Percentiles rank a stretch among this genome's conserved stretches.
Conservation (phyloP, 139 green algal genomes). For the Chlorella vulgaris region DNA sequence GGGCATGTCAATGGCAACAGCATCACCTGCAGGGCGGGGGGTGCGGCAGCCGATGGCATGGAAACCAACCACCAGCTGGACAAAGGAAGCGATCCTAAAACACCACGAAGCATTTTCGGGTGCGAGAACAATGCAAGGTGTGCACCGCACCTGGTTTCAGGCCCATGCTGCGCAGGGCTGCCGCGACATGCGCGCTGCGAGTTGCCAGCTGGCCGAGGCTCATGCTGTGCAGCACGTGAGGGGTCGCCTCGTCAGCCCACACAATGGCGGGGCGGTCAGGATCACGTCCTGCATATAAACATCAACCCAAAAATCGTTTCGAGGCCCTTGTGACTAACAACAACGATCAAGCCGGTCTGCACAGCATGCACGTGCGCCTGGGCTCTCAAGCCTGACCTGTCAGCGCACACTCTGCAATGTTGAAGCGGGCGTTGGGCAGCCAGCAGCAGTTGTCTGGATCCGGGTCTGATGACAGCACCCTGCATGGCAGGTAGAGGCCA, state of each 20-base stretch:
- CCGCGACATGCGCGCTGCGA: slow-evolving; percentile 45
- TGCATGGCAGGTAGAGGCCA: neutral
- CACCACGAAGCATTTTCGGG: too few relatives aligned
- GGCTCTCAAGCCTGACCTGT: neutral
- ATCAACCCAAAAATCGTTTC: too few relatives aligned
- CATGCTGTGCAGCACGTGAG: slow-evolving; percentile 52
- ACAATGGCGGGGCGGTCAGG: slow-evolving; percentile 64
- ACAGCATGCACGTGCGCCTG: too few relatives aligned
- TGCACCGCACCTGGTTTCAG: slow-evolving; percentile 54
- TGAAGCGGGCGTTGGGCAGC: slow-evolving; percentile 81
- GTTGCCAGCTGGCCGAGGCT: slow-evolving; percentile 55
- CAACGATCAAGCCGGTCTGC: too few relatives aligned
- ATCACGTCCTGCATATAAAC: slow-evolving; percentile 9
- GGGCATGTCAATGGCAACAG: slow-evolving; percentile 82
- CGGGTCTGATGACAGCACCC: slow-evolving; percentile 34
- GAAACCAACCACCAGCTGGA: too few relatives aligned
- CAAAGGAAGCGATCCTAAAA: too few relatives aligned
- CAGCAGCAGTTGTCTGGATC: slow-evolving; percentile 64
- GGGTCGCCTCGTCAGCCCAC: slow-evolving; percentile 73
- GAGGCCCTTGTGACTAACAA: too few relatives aligned
- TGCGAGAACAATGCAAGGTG: too few relatives aligned
- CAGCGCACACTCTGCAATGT: slow-evolving; percentile 77
- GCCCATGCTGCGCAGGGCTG: slow-evolving; percentile 40
- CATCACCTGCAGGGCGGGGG: slow-evolving; percentile 56
- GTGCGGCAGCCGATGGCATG: neutral